Evolutionary conservation across 192 early-diverging fungal species (phyloP).

Genomic region (Thoreauomyces humboldtii): DNA sequence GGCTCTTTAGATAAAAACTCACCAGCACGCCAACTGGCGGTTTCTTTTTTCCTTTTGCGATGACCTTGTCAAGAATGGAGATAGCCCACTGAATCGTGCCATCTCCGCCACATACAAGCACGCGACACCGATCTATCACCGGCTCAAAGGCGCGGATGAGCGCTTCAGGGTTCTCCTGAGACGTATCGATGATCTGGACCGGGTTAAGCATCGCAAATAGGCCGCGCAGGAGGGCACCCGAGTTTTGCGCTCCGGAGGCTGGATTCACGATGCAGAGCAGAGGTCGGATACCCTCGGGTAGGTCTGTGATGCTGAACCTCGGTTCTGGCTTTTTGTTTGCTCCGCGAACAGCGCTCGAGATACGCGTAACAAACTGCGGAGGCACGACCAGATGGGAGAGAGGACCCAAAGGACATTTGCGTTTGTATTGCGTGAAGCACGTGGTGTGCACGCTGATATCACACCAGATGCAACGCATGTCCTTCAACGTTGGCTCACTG

Average conservation of each 20-base stretch:
- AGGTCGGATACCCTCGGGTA: slow-evolving; percentile 12
- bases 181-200: slow-evolving; percentile 33
- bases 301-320: slow-evolving; percentile 6
- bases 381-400: slow-evolving; percentile 22
- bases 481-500: slow-evolving; percentile 25
- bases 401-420: slow-evolving; percentile 16
- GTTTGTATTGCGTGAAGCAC: slow-evolving; percentile 22
- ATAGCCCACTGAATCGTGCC: slow-evolving; percentile 45
- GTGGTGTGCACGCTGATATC: slow-evolving; percentile 22
- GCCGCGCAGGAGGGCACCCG: slow-evolving; percentile 30
- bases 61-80: slow-evolving; percentile 36
- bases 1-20: no score
- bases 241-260: slow-evolving; percentile 39
- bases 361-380: slow-evolving; percentile 15
- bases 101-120: slow-evolving; percentile 46
- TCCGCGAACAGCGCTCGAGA: slow-evolving; percentile 13
- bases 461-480: slow-evolving; percentile 30
- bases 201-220: slow-evolving; percentile 38
- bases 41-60: slow-evolving; percentile 11
- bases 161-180: slow-evolving; percentile 29
- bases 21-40: slow-evolving; percentile 40
- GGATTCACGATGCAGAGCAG: slow-evolving; percentile 45
- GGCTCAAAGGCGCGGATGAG: slow-evolving; percentile 27
- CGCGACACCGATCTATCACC: slow-evolving; percentile 23
- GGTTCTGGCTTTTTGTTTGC: slow-evolving; percentile 17